A percentile compares a stretch with the other conserved stretches of the same genome.
Evolutionary conservation across 2,329 filamentous ascomycete genomes (phyloP).

Genomic region (Fusarium bactridioides): DNA sequence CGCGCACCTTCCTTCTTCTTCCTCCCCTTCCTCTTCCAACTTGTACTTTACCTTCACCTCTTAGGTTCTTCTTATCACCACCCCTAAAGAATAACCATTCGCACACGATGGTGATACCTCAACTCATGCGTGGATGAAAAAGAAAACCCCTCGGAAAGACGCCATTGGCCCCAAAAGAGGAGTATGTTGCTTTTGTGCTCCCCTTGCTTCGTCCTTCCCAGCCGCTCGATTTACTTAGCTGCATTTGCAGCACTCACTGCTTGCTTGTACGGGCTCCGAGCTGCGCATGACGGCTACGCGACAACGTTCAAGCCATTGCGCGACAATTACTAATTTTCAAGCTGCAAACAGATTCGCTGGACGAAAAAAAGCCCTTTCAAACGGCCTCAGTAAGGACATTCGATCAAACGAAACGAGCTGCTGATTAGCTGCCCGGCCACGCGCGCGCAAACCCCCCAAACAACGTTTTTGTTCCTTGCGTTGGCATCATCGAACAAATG

Average conservation of each 20-base stretch:
- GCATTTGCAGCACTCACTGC: not conserved
- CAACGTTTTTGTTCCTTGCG: not conserved
- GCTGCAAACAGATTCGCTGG: conserved; percentile 1
- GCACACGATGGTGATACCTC: conserved; percentile 25
- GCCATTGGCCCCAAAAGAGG: conserved; percentile 36
- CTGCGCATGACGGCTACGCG: conserved; percentile 26
- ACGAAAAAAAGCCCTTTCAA: conserved; percentile 3
- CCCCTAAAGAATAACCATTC: not conserved
- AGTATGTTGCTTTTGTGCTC: conserved; percentile 33
- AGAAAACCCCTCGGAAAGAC: conserved; percentile 16
- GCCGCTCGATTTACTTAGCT: conserved; percentile 24
- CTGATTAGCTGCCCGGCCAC: not conserved
- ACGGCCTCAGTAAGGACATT: not conserved
- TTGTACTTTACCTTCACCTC: conserved; percentile 2
- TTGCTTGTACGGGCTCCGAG: conserved; percentile 16
- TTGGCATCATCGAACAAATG: not conserved
- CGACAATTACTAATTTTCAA: conserved; percentile 10
- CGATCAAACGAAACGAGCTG: not conserved
- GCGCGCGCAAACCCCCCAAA: conserved; percentile 6
- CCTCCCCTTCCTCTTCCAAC: not conserved
- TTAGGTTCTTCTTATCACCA: not conserved
- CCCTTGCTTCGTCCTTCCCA: conserved; percentile 27
- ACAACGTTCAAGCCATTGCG: conserved; percentile 17
- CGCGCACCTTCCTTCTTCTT: not conserved
- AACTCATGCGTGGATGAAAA: conserved; percentile 16